Evolutionary conservation across 768 basidiomycete genomes (phyloP), one percentile per base, ranked within the genome.

Genomic region (Lactifluus rugatus): DNA sequence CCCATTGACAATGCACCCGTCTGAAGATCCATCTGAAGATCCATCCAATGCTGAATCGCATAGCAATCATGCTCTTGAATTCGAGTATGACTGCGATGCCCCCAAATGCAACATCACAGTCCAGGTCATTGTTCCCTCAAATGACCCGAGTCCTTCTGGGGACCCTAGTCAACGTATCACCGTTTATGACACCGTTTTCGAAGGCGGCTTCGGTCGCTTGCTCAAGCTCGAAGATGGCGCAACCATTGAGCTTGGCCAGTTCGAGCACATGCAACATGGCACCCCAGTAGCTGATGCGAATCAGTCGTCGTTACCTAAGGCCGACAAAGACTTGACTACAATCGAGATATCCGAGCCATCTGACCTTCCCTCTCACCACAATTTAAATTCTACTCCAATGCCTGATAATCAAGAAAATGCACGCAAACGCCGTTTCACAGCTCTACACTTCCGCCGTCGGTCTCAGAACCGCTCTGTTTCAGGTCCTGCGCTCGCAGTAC

Each of bases 21-120:
- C 75, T 2, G 74, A 76, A 36, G 79, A 60, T 42, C 28, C 41
- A 6, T 31, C 48, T 36, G 55, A 56, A 41, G 48, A 82, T 26
- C 68, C 73, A 34, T 69, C 76, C 39, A 69, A 78, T 37, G 63
- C 69, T 19, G 76, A 81, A 58, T 75, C 75, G 19, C 77, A 78
- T 16, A 82, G 83, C 48, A 82, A 83, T 51, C 89, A 93, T 65
- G 82, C 84, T 17, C 76, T 95, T 58, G 91, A 92, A 67, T 97
- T 96, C 70, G 85, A 89, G 68, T 97, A 88, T 70, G 93, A 97
- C 68, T 90, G 89, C 62, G 90, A 93, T 58, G 84, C 92, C 0
- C 86, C 93, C 8, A 87, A 85, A 65, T 92, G 91, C 66, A 81
- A 79, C 21, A 83, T 96, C 58, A 82, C 84, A 37, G 80, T 96